These are phyloP conservation scores for Pisolithus microcarpus DNA, from an alignment of 768 basidiomycete species.

Conservation along the genomic window DNA sequence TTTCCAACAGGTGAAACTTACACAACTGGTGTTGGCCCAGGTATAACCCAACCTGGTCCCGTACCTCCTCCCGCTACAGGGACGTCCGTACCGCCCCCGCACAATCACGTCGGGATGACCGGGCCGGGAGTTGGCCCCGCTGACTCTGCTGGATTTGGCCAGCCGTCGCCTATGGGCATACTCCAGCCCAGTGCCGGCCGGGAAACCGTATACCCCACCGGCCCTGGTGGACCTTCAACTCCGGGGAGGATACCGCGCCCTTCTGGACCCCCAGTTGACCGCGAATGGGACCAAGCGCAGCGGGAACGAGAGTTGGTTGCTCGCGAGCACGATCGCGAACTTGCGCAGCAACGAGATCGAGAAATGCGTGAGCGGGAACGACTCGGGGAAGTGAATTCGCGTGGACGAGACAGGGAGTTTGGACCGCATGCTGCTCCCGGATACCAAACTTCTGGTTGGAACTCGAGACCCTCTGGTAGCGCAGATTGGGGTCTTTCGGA, in stretches of 20 bases:
- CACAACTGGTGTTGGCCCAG: slow-evolving; percentile 8
- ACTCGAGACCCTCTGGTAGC: slow-evolving; percentile 27
- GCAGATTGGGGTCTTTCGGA: slow-evolving; percentile 30
- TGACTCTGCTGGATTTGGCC: slow-evolving; percentile 15
- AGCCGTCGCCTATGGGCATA: slow-evolving; percentile 22
- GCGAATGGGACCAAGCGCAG: slow-evolving; percentile 18
- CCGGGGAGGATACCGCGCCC: slow-evolving; percentile 19
- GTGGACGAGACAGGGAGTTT: slow-evolving; percentile 20
- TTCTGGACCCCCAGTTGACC: slow-evolving; percentile 28
- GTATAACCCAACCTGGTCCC: slow-evolving; percentile 8
- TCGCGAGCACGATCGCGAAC: not conserved
- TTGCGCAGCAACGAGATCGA: slow-evolving; percentile 20
- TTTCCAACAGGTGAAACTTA: slow-evolving; percentile 13
- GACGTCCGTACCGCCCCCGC: slow-evolving; percentile 1
- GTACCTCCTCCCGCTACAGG: slow-evolving; percentile 7
- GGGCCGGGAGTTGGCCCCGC: slow-evolving; percentile 9
- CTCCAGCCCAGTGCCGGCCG: slow-evolving; percentile 15
- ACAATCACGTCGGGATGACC: not conserved
- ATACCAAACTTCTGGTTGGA: slow-evolving; percentile 19
- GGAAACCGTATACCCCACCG: slow-evolving; percentile 14
- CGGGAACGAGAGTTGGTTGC: slow-evolving; percentile 20
- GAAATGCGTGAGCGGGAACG: slow-evolving; percentile 23
- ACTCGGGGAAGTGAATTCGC: slow-evolving; percentile 16
- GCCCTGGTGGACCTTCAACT: slow-evolving; percentile 12
- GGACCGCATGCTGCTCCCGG: slow-evolving; percentile 17